These are phyloP conservation scores for Verticillium dahliae DNA, from an alignment of 2,329 filamentous ascomycete genomes.

Conservation along the genomic window DNA sequence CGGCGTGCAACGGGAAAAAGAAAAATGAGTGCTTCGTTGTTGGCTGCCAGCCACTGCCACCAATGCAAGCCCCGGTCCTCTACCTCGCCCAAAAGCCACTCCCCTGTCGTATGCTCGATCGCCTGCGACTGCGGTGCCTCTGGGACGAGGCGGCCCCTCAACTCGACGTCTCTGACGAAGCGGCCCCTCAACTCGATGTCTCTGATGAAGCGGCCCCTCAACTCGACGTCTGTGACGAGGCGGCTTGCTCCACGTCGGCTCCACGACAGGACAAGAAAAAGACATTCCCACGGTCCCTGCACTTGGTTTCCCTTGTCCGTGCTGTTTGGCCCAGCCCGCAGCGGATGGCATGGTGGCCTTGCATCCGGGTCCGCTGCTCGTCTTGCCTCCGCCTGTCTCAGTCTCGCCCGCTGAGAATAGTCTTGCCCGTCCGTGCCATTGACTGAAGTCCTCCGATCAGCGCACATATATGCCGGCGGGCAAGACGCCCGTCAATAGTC, in stretches of 20 bases:
- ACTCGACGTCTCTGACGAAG: background rate
- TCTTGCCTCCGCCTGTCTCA: background rate
- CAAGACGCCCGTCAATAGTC: background rate
- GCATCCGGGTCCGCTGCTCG: background rate
- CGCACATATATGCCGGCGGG: background rate
- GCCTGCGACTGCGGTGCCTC: background rate
- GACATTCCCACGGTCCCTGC: background rate
- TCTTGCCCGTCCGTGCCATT: background rate
- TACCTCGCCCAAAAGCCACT: background rate
- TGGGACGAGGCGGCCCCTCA: background rate
- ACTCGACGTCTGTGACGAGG: background rate
- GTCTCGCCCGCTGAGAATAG: background rate
- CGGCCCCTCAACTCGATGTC: too few relatives aligned
- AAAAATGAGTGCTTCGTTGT: background rate
- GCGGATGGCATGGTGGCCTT: background rate
- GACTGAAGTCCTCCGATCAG: background rate
- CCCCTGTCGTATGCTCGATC: background rate
- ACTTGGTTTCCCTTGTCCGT: background rate
- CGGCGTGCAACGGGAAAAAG: background rate
- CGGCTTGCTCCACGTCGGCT: background rate
- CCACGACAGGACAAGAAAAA: background rate
- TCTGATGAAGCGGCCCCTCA: too few relatives aligned
- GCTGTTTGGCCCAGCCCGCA: too few relatives aligned
- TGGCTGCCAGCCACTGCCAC: background rate
- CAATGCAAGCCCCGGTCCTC: background rate